Percentiles rank a stretch among this genome's conserved stretches.
Conservation (phyloP, 2,329 filamentous ascomycete species). For the Cyphellophora attinorum region DNA sequence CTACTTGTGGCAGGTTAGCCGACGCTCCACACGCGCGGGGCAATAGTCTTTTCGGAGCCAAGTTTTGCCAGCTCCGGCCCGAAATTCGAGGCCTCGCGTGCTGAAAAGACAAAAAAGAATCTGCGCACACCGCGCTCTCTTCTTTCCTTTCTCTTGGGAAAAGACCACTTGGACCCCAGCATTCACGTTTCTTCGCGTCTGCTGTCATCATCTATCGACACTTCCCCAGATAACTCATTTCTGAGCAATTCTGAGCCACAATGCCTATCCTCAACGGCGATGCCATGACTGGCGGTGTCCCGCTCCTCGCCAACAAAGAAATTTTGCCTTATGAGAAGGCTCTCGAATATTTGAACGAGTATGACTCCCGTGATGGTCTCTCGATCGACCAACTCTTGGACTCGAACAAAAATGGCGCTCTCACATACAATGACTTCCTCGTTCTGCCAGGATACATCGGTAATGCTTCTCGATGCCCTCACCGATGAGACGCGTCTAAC, state of each 20-base stretch:
- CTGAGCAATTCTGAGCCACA: too few relatives aligned
- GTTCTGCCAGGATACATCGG: slow-evolving; percentile 93
- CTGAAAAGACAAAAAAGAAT: slow-evolving; percentile 11
- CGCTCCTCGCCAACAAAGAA: slow-evolving; percentile 38
- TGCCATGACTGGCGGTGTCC: slow-evolving; percentile 40
- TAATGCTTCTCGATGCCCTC: slow-evolving; percentile 25
- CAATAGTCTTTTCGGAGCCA: too few relatives aligned
- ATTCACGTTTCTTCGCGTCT: slow-evolving; percentile 12
- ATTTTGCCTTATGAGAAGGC: slow-evolving; percentile 67
- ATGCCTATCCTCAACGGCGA: slow-evolving; percentile 68
- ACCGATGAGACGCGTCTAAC: slow-evolving; percentile 7
- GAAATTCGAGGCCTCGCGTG: too few relatives aligned
- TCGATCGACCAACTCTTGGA: slow-evolving; percentile 79
- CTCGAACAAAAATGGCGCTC: slow-evolving; percentile 80
- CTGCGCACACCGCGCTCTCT: slow-evolving; percentile 3
- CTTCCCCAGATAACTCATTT: too few relatives aligned
- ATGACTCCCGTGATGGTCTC: slow-evolving; percentile 73
- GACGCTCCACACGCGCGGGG: too few relatives aligned
- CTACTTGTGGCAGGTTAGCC: too few relatives aligned
- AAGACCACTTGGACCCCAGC: slow-evolving; percentile 15
- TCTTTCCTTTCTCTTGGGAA: slow-evolving; percentile 18
- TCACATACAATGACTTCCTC: slow-evolving; percentile 99
- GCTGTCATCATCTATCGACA: too few relatives aligned
- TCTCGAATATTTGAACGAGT: slow-evolving; percentile 68
- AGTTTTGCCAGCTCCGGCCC: too few relatives aligned